Base-by-base conservation (phyloP, 768 basidiomycete species). In the Pleurotus pulmonarius region DNA sequence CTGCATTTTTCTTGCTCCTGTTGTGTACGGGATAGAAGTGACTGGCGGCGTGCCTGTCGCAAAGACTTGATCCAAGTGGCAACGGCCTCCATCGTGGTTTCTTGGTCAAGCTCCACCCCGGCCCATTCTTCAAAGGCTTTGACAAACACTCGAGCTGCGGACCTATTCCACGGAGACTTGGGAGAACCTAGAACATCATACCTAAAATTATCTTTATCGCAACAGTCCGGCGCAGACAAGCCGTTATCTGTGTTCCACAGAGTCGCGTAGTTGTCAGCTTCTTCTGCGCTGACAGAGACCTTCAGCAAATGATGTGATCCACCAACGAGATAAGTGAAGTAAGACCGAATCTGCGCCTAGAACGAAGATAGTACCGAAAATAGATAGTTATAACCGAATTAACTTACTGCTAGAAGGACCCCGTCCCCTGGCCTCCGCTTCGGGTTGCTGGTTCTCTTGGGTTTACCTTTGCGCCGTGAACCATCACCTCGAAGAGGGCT, bases 121-220 rank as follows among this genome's bases (percentile, higher is more conserved):
- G 54, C 9, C 46, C 46, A 29, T 25, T 48, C 20, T 12, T n/a
- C 26, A 29, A 29, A 38, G 22, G 29, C 9, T 5, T 24, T 15
- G 13, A 16, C 15, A 38, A 56, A 56, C 8, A 56, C 56, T 16
- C 26, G 7, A 1, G 49, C 56, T 37, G 56, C 56, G 8, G 56
- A 56, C 39, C 1, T 18, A 40, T 56, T 56, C 56, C 56, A 56
- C 9, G 56, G 46, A 34, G 49, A 47, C 24, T 39, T 46, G 6
- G 56, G 56, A 16, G 45, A 15, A 15, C 56, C 56, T 20, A 52
- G 16, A n/a, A 56, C 15, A 37, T 56, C 49, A n/a, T 47, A 34
- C 5, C 56, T 48, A 24, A 56, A 56, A 15, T n/a, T 51, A 15
- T 9, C n/a, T n/a, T 24, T 29, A 22, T 48, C 38, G n/a, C 49